These are phyloP conservation scores for Deuterostichococcus epilithicus DNA, from an alignment of 139 green algal species.

Conservation along the genomic window DNA sequence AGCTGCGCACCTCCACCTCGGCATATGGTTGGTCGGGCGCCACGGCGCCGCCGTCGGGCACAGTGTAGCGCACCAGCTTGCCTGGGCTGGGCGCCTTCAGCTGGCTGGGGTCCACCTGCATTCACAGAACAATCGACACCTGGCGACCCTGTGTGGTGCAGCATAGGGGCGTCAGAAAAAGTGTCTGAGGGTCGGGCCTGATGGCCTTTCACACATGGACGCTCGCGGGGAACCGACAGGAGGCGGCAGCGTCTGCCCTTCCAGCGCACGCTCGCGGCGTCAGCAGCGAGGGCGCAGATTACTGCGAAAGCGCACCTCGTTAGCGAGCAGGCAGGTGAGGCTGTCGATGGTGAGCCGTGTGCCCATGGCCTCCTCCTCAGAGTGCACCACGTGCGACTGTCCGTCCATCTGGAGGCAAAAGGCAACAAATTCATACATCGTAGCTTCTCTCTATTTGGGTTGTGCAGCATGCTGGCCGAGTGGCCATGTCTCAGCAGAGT, in stretches of 20 bases:
- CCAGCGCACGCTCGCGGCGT: too few species aligned
- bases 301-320: conserved; percentile 68
- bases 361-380: conserved; percentile 85
- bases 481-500: too few species aligned
- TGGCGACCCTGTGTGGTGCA: too few species aligned
- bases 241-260: too few species aligned
- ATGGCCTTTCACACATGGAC: too few species aligned
- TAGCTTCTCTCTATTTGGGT: too few species aligned
- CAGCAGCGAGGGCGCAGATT: too few species aligned
- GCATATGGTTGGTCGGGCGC: conserved; percentile 68
- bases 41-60: conserved; percentile 66
- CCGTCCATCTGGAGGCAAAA: conserved; percentile 76
- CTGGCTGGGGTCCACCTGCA: conserved; percentile 20
- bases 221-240: too few species aligned
- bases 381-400: conserved; percentile 85
- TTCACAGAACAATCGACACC: background rate
- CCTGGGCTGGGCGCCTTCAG: conserved; percentile 57
- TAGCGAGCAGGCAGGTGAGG: conserved; percentile 85
- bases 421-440: too few species aligned
- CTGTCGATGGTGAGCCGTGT: conserved; percentile 89
- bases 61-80: conserved; percentile 80
- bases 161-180: background rate
- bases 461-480: too few species aligned
- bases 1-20: conserved; percentile 55
- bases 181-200: too few species aligned